A percentile compares a stretch with the other conserved stretches of the same genome.
Evolutionary conservation across 306 rosid species (phyloP).

Genomic region (Glycine latifolia): DNA sequence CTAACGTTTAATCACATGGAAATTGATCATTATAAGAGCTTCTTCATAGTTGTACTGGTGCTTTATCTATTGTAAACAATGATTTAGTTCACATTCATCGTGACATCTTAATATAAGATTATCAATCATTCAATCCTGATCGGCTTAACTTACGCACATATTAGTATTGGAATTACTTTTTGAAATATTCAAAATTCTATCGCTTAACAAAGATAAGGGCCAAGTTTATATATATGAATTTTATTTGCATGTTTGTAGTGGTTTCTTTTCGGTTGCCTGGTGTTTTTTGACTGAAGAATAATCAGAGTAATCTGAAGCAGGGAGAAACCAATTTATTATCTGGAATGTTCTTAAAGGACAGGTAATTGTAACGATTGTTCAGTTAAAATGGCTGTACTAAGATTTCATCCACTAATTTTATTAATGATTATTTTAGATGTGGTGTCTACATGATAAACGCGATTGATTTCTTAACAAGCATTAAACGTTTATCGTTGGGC

Average conservation of each 20-base stretch:
- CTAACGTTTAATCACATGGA: not conserved
- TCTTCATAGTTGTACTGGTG: not conserved
- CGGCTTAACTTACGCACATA: not conserved
- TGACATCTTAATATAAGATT: slow-evolving; percentile 1
- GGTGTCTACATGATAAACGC: too few species aligned
- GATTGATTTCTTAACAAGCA: not conserved
- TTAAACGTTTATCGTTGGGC: not conserved
- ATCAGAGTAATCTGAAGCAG: too few species aligned
- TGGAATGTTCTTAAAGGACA: too few species aligned
- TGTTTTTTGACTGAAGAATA: too few species aligned
- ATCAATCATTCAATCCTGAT: not conserved
- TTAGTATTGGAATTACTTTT: not conserved
- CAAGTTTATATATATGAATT: too few species aligned
- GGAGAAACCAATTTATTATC: too few species aligned
- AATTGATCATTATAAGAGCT: slow-evolving; percentile 1
- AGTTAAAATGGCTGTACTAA: too few species aligned
- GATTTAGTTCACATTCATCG: not conserved
- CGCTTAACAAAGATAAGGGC: not conserved
- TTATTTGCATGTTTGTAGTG: too few species aligned
- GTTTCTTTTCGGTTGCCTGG: too few species aligned
- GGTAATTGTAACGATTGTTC: too few species aligned
- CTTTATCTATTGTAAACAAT: not conserved
- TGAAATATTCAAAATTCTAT: not conserved
- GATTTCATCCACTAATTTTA: too few species aligned
- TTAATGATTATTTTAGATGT: too few species aligned